Evolutionary conservation across 352 stramenopile genomes (phyloP).

Genomic region (Phytophthora parvispora): DNA sequence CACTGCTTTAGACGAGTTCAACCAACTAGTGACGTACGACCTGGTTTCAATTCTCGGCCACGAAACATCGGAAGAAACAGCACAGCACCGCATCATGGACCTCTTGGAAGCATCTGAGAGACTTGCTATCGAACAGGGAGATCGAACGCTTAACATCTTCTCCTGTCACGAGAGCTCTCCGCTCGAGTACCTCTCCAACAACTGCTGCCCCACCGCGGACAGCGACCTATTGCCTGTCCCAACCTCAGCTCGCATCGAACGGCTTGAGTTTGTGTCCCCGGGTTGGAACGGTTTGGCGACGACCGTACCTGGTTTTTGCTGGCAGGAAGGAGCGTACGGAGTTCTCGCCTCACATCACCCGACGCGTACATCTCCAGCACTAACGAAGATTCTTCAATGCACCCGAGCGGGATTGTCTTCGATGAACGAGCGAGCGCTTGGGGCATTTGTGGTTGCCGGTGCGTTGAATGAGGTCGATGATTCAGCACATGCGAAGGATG

Average conservation of each 20-base stretch:
- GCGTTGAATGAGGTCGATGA: slow-evolving; percentile 44
- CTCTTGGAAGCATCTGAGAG: slow-evolving; percentile 29
- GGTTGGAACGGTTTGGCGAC: slow-evolving; percentile 17
- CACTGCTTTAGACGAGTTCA: slow-evolving; percentile 3
- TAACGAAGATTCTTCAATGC: slow-evolving; percentile 24
- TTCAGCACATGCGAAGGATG: slow-evolving; percentile 22
- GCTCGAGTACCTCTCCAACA: slow-evolving; percentile 15
- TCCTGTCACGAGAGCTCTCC: slow-evolving; percentile 32
- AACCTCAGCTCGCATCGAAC: slow-evolving; percentile 24
- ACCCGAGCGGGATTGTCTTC: slow-evolving; percentile 6
- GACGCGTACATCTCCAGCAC: slow-evolving; percentile 17
- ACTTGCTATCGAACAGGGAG: slow-evolving; percentile 32
- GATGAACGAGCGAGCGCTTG: slow-evolving; percentile 25
- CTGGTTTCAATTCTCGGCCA: slow-evolving; percentile 18
- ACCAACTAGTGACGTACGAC: slow-evolving; percentile 30
- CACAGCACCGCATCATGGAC: slow-evolving; percentile 24
- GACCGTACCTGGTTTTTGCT: slow-evolving; percentile 35
- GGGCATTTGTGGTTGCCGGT: slow-evolving; percentile 42
- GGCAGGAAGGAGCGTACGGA: slow-evolving; percentile 45
- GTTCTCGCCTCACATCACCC: slow-evolving; percentile 47
- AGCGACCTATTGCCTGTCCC: neutral
- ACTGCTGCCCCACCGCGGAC: neutral
- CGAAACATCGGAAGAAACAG: neutral
- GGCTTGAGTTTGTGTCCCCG: slow-evolving; percentile 45
- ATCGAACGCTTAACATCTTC: slow-evolving; percentile 41